phyloP scores from a whole-genome alignment of 176 grass and related monocot species.

The Triticum turgidum region DNA sequence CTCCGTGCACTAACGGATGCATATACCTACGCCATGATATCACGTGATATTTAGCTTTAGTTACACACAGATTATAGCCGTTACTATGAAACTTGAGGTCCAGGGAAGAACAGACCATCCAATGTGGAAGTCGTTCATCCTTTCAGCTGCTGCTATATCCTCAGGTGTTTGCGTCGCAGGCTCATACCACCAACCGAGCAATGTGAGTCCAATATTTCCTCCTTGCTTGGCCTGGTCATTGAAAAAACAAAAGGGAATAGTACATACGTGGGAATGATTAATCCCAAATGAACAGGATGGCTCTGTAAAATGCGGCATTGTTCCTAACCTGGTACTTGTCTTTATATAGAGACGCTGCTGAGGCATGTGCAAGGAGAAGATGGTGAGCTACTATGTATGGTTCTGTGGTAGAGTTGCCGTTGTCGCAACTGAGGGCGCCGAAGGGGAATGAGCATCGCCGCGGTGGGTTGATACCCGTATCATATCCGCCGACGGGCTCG shows the following conservation, averaged over 20 bases:
- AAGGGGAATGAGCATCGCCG: conserved; percentile 72
- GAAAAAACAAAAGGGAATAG: neutral
- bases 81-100: too few relatives aligned
- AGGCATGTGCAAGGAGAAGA: conserved; percentile 71
- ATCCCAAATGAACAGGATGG: neutral
- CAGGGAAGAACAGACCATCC: conserved; percentile 59
- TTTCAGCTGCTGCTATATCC: conserved; percentile 67
- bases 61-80: too few relatives aligned
- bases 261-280: neutral
- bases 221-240: conserved; percentile 61
- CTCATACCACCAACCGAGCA: conserved; percentile 76
- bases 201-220: conserved; percentile 68
- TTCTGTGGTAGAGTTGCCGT: conserved; percentile 80
- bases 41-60: too few relatives aligned
- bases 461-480: conserved; percentile 52
- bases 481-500: conserved; percentile 66
- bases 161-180: conserved; percentile 49
- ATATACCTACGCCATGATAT: too few relatives aligned
- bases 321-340: conserved; percentile 65
- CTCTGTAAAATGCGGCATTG: neutral
- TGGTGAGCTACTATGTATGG: conserved; percentile 78
- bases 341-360: conserved; percentile 57
- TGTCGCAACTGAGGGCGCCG: conserved; percentile 39
- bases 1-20: too few relatives aligned
- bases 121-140: conserved; percentile 84